phyloP scores from a whole-genome alignment of 768 basidiomycete species.

The Boletus tomentosulus region DNA sequence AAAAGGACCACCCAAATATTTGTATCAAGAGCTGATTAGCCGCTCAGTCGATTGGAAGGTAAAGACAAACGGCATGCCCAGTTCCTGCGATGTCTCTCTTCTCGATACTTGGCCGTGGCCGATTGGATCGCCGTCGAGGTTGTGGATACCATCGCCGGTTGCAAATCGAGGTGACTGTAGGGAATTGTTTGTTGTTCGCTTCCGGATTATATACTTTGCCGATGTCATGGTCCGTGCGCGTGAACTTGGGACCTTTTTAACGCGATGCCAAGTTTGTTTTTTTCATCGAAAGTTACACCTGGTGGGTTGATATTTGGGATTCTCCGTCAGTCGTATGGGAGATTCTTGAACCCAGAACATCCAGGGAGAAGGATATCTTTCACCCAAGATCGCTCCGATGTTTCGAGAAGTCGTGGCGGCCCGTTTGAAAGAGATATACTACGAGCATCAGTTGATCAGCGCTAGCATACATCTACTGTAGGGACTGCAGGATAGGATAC shows the following conservation, averaged over 20 bases:
- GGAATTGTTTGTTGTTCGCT: slow-evolving; percentile 16
- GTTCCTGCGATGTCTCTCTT: slow-evolving; percentile 46
- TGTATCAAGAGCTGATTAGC: slow-evolving; percentile 71
- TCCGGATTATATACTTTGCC: slow-evolving; percentile 24
- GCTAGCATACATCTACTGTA: background rate
- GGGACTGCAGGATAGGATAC: background rate
- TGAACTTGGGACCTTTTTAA: slow-evolving; percentile 16
- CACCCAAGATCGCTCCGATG: slow-evolving; percentile 67
- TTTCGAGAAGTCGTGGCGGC: slow-evolving; percentile 46
- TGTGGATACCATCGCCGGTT: slow-evolving; percentile 27
- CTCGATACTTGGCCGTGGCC: slow-evolving; percentile 38
- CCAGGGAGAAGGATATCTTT: slow-evolving; percentile 57
- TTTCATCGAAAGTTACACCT: slow-evolving; percentile 70
- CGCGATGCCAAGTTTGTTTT: background rate
- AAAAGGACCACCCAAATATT: background rate
- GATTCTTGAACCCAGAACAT: slow-evolving; percentile 51
- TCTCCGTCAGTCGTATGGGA: slow-evolving; percentile 34
- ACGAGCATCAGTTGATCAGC: too few species aligned
- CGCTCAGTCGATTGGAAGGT: slow-evolving; percentile 44
- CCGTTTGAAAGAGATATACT: slow-evolving; percentile 57
- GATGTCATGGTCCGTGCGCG: slow-evolving; percentile 51
- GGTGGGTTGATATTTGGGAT: slow-evolving; percentile 70
- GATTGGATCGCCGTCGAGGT: slow-evolving; percentile 23
- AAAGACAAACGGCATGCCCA: slow-evolving; percentile 69
- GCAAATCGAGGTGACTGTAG: slow-evolving; percentile 42